phyloP scores from a whole-genome alignment of 306 rosid genomes.

The Castanopsis chinensis region DNA sequence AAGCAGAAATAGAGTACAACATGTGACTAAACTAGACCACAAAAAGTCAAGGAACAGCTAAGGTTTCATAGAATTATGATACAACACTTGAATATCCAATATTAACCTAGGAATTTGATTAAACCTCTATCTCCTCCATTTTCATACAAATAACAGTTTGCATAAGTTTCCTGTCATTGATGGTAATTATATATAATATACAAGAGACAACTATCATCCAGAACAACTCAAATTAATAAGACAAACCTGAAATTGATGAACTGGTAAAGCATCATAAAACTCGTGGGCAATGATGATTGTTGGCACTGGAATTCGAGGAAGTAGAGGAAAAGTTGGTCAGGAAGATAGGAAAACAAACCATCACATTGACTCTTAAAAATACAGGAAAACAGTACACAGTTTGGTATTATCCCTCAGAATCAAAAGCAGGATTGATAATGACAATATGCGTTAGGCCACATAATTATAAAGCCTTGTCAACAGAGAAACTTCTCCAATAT shows the following conservation, averaged over 20 bases:
- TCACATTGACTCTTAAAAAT: neutral
- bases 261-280: constrained; percentile 90
- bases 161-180: constrained; percentile 10
- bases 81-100: constrained; percentile 1
- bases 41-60: constrained; percentile 15
- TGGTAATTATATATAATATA: neutral
- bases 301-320: constrained; percentile 54
- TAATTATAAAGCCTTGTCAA: neutral
- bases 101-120: neutral
- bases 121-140: neutral
- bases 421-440: constrained; percentile 11
- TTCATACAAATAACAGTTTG: neutral
- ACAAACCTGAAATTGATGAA: constrained; percentile 93
- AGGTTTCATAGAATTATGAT: constrained; percentile 7
- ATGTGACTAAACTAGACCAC: neutral
- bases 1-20: constrained; percentile 2
- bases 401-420: neutral
- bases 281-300: constrained; percentile 87
- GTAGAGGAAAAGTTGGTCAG: constrained; percentile 21
- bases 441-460: neutral
- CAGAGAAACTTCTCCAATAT: neutral
- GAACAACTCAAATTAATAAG: neutral
- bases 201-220: neutral
- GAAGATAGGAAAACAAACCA: neutral
- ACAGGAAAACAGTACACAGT: neutral